Base-by-base conservation (phyloP, 2,329 filamentous ascomycete species). In the Neophaeococcomyces aloes region DNA sequence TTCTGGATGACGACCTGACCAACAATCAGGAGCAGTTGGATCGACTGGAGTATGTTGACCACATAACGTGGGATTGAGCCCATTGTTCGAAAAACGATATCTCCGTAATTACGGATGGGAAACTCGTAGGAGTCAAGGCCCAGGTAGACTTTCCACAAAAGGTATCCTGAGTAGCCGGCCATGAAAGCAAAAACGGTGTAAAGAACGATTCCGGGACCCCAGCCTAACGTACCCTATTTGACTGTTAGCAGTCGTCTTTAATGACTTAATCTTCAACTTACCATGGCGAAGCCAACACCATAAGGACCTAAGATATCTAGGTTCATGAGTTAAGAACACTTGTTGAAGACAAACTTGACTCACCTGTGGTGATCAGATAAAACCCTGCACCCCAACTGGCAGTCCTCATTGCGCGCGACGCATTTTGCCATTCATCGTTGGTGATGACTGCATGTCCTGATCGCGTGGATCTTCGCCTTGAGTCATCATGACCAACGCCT, bases 1-100 rank as follows among this genome's bases (percentile, higher is more conserved):
- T 48, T 53, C 21, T 45, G 39, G 11, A 53, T 47, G 40, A 53
- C 50, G 31, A 60, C 55, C 41, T 57, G 55, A 19, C 59, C 60
- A 4, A 56, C 48, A 21, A 54, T 56, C 14, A 57, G 49, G 13
- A 61, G 55, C 23, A 74, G 59, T 48, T 67, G 66, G 21, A 74
- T 49, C 0, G 67, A 61, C 54, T 74, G 71, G 2, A 70, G 57
- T 36, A 70, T 45, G 52, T 75, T 74, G 58, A 72, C 61, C 11
- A 65, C 44, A 48, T 74, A 63, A 10, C 70, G 67, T 15, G 65
- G 60, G 46, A 54, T 60, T 11, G 57, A 56, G 2, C 72, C 72
- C 48, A 64, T 72, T 35, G 67, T 57, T 23, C 71, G 65, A 57
- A 68, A 73, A 43, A 65, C 68, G 1, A 70, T 53, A 55, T 73